Evolutionary conservation across 257 asterid genomes (phyloP).

Genomic region (Mitragyna speciosa): DNA sequence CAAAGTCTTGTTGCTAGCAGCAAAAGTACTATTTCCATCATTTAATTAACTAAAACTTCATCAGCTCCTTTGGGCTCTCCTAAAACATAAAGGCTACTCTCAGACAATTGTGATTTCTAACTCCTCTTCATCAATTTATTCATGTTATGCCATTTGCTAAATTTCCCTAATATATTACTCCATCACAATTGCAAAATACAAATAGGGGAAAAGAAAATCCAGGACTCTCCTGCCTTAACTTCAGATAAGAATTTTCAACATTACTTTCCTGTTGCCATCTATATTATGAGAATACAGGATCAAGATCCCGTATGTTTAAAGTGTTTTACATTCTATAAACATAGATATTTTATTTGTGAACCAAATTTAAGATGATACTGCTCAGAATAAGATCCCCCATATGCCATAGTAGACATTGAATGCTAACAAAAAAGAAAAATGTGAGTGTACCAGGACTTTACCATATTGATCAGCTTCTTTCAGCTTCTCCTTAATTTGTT

Average conservation of each 20-base stretch:
- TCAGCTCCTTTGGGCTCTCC: background rate
- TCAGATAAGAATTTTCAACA: background rate
- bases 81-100: background rate
- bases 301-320: background rate
- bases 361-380: background rate
- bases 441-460: constrained; percentile 17
- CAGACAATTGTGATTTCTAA: background rate
- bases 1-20: too few species aligned
- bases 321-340: background rate
- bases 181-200: background rate
- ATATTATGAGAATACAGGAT: background rate
- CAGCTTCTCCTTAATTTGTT: constrained; percentile 77
- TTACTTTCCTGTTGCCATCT: background rate
- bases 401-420: background rate
- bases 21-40: too few species aligned
- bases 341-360: background rate
- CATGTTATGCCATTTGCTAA: background rate
- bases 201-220: background rate
- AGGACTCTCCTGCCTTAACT: background rate
- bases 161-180: background rate
- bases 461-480: constrained; percentile 79
- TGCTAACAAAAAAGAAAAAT: background rate
- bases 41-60: background rate
- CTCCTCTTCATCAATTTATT: background rate
- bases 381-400: background rate